Evolutionary conservation across 2,329 filamentous ascomycete species (phyloP).

Genomic region (Cercospora janseana): DNA sequence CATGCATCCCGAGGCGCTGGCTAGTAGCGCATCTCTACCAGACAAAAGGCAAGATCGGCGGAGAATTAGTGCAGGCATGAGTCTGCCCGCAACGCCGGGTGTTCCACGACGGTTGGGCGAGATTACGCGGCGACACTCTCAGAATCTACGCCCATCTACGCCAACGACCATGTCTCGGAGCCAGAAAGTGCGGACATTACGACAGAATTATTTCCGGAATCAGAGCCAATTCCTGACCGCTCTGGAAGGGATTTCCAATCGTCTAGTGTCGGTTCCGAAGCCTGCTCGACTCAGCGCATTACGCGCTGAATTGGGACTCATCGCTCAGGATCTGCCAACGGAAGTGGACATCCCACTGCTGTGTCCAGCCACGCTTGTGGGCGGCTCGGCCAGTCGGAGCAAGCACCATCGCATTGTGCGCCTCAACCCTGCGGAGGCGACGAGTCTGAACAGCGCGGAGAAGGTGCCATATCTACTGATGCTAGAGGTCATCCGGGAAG

Average conservation of each 20-base stretch:
- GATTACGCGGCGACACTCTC: constrained; percentile 56
- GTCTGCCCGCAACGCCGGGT: constrained; percentile 41
- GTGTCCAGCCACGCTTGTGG: constrained; percentile 69
- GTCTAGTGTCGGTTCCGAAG: constrained; percentile 79
- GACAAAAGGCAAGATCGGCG: constrained; percentile 27
- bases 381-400: constrained; percentile 71
- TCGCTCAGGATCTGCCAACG: constrained; percentile 76
- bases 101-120: constrained; percentile 39
- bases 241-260: constrained; percentile 78
- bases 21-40: constrained; percentile 37
- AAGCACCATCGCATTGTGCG: constrained; percentile 79
- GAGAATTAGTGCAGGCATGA: constrained; percentile 26
- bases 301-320: constrained; percentile 74
- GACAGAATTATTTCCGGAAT: constrained; percentile 79
- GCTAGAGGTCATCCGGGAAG: constrained; percentile 77
- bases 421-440: constrained; percentile 78
- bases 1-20: constrained; percentile 31
- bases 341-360: constrained; percentile 83
- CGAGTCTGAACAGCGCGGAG: constrained; percentile 81
- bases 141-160: constrained; percentile 53
- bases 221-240: constrained; percentile 79
- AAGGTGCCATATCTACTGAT: constrained; percentile 82
- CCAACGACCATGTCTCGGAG: constrained; percentile 61
- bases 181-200: constrained; percentile 69
- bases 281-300: constrained; percentile 76